Evolutionary conservation across 1,284 basidiomycete genomes (phyloP), one percentile per base, ranked within the genome.

Genomic region (Stygiomarasmius scandens): DNA sequence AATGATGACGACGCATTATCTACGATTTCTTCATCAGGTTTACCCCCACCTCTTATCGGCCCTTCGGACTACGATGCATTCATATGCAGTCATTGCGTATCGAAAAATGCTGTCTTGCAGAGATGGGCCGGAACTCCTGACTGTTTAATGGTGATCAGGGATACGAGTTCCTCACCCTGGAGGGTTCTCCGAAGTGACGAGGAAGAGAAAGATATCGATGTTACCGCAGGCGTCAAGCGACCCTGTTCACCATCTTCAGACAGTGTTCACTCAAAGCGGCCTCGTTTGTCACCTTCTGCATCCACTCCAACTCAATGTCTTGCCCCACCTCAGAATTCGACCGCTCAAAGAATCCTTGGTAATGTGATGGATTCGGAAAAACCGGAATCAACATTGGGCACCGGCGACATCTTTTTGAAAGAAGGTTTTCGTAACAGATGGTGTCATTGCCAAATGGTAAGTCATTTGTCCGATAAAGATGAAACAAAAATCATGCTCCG

Each of bases 381-480:
- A 36, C 52, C 64, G 12, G 61, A 68, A 48, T 45, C 56, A 36
- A 71, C 69, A 41, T 64, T 78, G 52, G 84, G 87, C 22, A 70
- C 78, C 1, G 88, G 89, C 0, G 90, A 92, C 64, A 68, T 92
- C 24, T 92, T 92, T 70, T 72, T 92, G 48, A 83, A 82, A 0
- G 82, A 86, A 20, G 85, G 83, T 19, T 93, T 86, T 74, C 81
- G 88, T 58, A 74, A 83, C 49, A 79, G 86, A 19, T 92, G 89
- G 90, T 93, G 90, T 70, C 81, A 75, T 47, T 93, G 91, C 64
- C 65, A 73, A 53, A 70, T 74, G 44, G 88, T 89, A 60, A 68
- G 82, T 71, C 19, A 59, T 43, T 43, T 51, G 47, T 54, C 16
- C 47, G 43, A 46, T 46, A 23, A 44, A 44, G 24, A 19, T 46